These are phyloP conservation scores for Globisporangium orthogonon DNA, from an alignment of 352 stramenopile genomes.

Conservation along the genomic window DNA sequence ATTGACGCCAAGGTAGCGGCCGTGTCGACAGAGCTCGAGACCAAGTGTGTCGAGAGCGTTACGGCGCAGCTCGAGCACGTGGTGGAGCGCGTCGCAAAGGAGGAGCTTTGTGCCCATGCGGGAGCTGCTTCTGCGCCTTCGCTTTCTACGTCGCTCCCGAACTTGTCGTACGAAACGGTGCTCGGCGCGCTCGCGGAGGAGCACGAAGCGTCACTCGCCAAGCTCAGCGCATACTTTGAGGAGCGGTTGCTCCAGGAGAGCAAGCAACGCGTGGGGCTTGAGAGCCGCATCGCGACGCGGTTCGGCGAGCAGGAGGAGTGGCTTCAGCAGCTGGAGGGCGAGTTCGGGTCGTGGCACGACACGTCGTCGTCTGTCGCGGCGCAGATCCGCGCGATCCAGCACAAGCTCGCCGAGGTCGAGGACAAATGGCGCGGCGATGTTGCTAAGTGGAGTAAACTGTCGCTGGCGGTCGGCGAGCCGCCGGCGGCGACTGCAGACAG, in stretches of 20 bases:
- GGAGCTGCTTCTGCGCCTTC: not conserved
- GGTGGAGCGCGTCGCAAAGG: conserved; percentile 10
- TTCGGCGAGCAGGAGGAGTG: conserved; percentile 70
- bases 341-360: conserved; percentile 51
- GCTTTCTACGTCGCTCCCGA: not conserved
- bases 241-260: conserved; percentile 51
- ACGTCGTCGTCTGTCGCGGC: conserved; percentile 23
- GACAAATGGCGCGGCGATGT: conserved; percentile 18
- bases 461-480: not conserved
- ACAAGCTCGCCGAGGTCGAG: conserved; percentile 23
- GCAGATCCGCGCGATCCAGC: conserved; percentile 26
- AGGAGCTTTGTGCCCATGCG: conserved; percentile 13
- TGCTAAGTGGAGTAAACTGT: conserved; percentile 26
- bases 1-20: conserved; percentile 53
- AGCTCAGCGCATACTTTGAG: conserved; percentile 64
- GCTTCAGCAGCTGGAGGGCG: conserved; percentile 72
- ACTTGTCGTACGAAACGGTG: conserved; percentile 41
- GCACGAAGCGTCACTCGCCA: conserved; percentile 63
- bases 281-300: conserved; percentile 49
- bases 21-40: conserved; percentile 24
- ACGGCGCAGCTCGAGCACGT: conserved; percentile 15
- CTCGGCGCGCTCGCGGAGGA: conserved; percentile 55
- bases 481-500: not conserved
- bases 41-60: conserved; percentile 19
- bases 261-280: conserved; percentile 49